Base-by-base conservation (phyloP, 2,329 filamentous ascomycete species). In the Arthrobotrys sinensis region DNA sequence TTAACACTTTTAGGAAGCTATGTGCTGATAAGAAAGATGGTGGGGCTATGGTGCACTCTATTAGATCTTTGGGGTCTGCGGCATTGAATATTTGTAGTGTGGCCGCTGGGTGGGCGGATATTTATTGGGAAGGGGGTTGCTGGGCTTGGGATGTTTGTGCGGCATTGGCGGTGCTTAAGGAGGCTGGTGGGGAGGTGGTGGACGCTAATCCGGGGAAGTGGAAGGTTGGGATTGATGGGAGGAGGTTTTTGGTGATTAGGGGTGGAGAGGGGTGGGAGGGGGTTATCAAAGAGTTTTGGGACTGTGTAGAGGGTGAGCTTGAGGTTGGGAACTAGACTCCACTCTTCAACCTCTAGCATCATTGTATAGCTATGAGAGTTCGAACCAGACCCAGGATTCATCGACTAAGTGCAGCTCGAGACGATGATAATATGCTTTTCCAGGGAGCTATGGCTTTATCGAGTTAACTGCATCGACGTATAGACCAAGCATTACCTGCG, bases 81-180 rank as follows among this genome's bases (percentile, higher is more conserved):
- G 89, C 89, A 11, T 82, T 91, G 80, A 90, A 90, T 82, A 83
- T 90, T 12, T 91, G 89, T 81, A 86, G 84, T 5, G 88, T 91
- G 28, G 89, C 89, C 3, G 85, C 85, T 40, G 89, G 89, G 0
- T 84, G 85, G 21, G 73, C 90, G 63, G 89, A 91, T 83, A 81
- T 88, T n/a, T 90, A 90, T 78, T 91, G 89, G 89, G 89, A 91
- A 81, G 88, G 87, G 1, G 89, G 89, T 0, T 90, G 88, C 81
- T 91, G 89, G 89, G 88, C 88, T 6, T 91, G 89, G 89, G 89
- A 91, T 85, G 89, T 91, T 8, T 90, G 88, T 81, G 89, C 89
- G 3, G 89, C 87, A 0, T 90, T 89, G 89, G 86, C 89, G 1
- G 87, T 91, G 64, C 81, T 91, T 48, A 85, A 85, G 24, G 89